Evolutionary conservation across 106 monocot species (phyloP).

Genomic region (Dendrobium huoshanense): DNA sequence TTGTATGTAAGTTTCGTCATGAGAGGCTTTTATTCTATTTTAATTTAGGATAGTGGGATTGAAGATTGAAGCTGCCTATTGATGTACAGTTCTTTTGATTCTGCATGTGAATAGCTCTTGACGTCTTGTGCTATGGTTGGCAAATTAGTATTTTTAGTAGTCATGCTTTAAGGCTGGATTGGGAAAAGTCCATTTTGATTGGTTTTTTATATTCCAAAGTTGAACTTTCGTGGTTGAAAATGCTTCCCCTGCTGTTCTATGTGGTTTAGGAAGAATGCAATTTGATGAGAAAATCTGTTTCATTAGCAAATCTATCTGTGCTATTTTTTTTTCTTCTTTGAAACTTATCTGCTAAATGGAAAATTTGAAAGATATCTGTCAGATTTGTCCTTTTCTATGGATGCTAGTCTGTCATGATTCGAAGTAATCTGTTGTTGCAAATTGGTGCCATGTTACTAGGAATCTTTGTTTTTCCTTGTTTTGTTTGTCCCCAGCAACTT

Average conservation of each 20-base stretch:
- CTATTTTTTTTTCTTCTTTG: too few species aligned
- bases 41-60: background rate
- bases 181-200: too few species aligned
- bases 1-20: background rate
- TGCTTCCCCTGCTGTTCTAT: too few species aligned
- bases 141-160: background rate
- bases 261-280: too few species aligned
- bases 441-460: background rate
- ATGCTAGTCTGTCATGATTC: background rate
- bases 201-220: too few species aligned
- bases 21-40: background rate
- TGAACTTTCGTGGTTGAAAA: too few species aligned
- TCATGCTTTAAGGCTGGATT: background rate
- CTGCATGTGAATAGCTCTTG: background rate
- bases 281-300: too few species aligned
- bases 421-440: background rate
- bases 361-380: too few species aligned
- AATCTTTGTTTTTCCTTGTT: background rate
- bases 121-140: background rate
- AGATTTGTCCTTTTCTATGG: too few species aligned
- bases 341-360: too few species aligned
- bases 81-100: background rate
- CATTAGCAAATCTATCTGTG: too few species aligned
- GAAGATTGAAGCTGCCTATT: background rate
- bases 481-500: background rate